Evolutionary conservation across 768 basidiomycete species (phyloP).

Genomic region (Boletales sp.): DNA sequence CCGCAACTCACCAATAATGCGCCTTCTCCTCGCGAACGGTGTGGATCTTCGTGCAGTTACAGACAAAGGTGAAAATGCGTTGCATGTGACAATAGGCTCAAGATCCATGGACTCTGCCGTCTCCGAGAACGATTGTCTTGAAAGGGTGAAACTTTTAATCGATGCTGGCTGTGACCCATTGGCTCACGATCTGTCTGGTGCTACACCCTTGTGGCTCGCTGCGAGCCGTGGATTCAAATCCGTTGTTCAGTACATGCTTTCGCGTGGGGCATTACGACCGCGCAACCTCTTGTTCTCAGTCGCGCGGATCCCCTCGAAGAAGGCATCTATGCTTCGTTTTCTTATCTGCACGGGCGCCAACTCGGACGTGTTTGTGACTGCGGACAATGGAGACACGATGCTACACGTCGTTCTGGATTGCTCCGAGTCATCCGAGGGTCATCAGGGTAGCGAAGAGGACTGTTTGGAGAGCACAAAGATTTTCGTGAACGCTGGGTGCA

Average conservation of each 20-base stretch:
- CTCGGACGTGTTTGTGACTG: not conserved
- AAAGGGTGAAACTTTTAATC: not conserved
- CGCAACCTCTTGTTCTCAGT: not conserved
- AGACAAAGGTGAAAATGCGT: not conserved
- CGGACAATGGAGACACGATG: not conserved
- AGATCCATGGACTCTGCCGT: not conserved
- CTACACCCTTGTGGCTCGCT: not conserved
- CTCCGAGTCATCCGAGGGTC: not conserved
- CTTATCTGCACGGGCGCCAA: not conserved
- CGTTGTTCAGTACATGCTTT: not conserved
- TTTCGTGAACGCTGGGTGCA: not conserved
- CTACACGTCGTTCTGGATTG: not conserved
- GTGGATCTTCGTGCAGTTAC: not conserved
- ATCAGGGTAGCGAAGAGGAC: not conserved
- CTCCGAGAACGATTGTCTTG: not conserved
- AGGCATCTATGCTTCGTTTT: not conserved
- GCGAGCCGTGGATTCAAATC: not conserved
- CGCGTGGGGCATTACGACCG: not conserved
- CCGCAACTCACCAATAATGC: not conserved
- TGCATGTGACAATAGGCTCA: not conserved
- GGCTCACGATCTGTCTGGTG: not conserved
- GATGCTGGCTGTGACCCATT: not conserved
- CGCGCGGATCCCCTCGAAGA: too few species aligned
- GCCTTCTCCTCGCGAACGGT: not conserved
- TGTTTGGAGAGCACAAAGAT: not conserved